These are phyloP conservation scores for Fusarium sp. DNA, from an alignment of 2,329 filamentous ascomycete genomes.

Conservation along the genomic window DNA sequence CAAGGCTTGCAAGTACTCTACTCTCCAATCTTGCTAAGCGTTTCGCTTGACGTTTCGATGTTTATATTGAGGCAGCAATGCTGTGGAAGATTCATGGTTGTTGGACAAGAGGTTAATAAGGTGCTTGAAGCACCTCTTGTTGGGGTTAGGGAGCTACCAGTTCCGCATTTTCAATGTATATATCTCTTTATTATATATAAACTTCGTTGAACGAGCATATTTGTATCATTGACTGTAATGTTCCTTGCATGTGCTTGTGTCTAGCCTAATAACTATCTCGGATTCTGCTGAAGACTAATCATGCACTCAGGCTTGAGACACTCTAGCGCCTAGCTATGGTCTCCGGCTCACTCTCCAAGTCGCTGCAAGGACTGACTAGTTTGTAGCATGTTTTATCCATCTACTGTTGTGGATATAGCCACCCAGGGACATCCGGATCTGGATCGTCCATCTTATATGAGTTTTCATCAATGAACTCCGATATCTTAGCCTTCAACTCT, in stretches of 20 bases:
- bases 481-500: not conserved
- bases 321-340: too few species aligned
- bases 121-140: constrained; percentile 1
- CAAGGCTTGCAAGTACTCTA: constrained; percentile 41
- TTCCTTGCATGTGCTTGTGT: too few species aligned
- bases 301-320: too few species aligned
- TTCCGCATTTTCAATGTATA: constrained; percentile 1
- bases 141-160: not conserved
- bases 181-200: constrained; percentile 13
- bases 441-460: not conserved
- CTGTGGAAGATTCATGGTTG: not conserved
- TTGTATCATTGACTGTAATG: not conserved
- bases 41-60: not conserved
- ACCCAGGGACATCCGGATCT: not conserved
- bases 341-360: too few species aligned
- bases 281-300: too few species aligned
- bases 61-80: not conserved
- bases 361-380: too few species aligned
- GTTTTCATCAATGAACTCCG: not conserved
- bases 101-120: not conserved
- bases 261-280: too few species aligned
- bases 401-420: not conserved
- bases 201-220: constrained; percentile 8
- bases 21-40: constrained; percentile 41
- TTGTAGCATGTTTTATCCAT: too few species aligned